Evolutionary conservation across 331 rosid species (phyloP).

Genomic region (Dryas integrifolia): DNA sequence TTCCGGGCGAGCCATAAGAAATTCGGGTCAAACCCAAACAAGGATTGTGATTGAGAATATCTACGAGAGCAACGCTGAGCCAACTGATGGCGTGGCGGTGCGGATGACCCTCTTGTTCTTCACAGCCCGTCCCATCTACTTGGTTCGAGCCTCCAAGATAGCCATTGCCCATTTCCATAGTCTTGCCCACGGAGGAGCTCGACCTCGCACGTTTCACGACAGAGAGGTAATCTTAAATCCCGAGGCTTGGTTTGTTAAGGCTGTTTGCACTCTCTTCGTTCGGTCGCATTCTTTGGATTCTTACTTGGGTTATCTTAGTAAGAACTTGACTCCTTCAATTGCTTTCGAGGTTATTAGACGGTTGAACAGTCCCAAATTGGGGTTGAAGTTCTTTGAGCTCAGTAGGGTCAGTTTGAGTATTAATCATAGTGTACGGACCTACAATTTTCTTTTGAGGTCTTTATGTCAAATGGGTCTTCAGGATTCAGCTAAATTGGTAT

Average conservation of each 20-base stretch:
- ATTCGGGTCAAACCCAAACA: constrained; percentile 20
- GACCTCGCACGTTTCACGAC: constrained; percentile 27
- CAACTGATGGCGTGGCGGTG: constrained; percentile 47
- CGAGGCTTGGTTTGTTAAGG: constrained; percentile 82
- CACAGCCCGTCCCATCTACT: constrained; percentile 39
- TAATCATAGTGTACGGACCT: constrained; percentile 52
- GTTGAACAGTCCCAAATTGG: constrained; percentile 47
- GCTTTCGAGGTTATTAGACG: constrained; percentile 62
- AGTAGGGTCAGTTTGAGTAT: constrained; percentile 48
- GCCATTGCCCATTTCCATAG: constrained; percentile 43
- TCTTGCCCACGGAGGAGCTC: constrained; percentile 39
- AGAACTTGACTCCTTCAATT: constrained; percentile 54
- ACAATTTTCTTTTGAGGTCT: constrained; percentile 58
- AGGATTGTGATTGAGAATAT: constrained; percentile 46
- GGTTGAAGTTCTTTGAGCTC: constrained; percentile 60
- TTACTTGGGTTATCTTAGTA: constrained; percentile 49
- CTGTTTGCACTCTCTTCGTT: constrained; percentile 57
- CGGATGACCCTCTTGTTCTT: constrained; percentile 56
- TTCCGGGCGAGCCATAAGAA: constrained; percentile 17
- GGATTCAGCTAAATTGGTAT: constrained; percentile 54
- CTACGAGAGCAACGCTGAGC: constrained; percentile 42
- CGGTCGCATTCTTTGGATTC: constrained; percentile 52
- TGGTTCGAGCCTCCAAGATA: constrained; percentile 53
- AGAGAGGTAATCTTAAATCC: constrained; percentile 49
- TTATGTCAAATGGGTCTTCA: constrained; percentile 64